A percentile compares a stretch with the other conserved stretches of the same genome.
Conservation (phyloP, 2,329 filamentous ascomycete genomes). For the Fusarium liriodendri region DNA sequence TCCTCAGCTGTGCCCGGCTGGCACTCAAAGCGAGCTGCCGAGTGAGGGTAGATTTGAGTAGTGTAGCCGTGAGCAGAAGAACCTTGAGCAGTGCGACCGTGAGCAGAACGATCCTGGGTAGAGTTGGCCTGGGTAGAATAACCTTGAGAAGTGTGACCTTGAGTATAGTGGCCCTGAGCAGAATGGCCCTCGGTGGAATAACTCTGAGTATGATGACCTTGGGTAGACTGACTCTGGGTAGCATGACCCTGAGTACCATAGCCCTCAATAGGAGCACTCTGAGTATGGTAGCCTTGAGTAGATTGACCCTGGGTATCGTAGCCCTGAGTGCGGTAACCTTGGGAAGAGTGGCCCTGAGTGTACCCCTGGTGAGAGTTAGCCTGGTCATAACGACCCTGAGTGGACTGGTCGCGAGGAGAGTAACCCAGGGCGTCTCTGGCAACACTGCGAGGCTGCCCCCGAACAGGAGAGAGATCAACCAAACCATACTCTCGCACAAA, state of each 20-base stretch:
- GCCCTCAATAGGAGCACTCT: not conserved
- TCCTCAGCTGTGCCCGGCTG: constrained; percentile 24
- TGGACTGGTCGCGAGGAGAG: not conserved
- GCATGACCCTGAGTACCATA: not conserved
- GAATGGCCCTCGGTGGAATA: not conserved
- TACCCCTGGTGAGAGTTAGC: not conserved
- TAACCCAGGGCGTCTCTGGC: not conserved
- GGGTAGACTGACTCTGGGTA: not conserved
- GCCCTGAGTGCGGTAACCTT: not conserved
- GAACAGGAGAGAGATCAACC: not conserved
- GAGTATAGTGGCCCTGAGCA: not conserved
- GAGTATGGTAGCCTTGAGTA: not conserved
- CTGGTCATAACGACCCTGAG: not conserved
- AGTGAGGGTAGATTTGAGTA: constrained; percentile 6
- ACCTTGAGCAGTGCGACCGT: not conserved
- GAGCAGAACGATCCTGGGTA: not conserved
- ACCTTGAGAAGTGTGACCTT: not conserved
- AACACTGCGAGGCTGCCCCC: not conserved
- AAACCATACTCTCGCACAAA: not conserved
- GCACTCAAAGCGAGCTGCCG: constrained; percentile 21
- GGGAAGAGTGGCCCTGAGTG: not conserved
- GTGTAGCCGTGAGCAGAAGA: not conserved
- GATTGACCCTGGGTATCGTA: not conserved
- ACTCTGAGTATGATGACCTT: not conserved
- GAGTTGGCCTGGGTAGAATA: not conserved